These are phyloP conservation scores for Grosmannia huntii DNA, from an alignment of 2,329 filamentous ascomycete species.

Conservation along the genomic window DNA sequence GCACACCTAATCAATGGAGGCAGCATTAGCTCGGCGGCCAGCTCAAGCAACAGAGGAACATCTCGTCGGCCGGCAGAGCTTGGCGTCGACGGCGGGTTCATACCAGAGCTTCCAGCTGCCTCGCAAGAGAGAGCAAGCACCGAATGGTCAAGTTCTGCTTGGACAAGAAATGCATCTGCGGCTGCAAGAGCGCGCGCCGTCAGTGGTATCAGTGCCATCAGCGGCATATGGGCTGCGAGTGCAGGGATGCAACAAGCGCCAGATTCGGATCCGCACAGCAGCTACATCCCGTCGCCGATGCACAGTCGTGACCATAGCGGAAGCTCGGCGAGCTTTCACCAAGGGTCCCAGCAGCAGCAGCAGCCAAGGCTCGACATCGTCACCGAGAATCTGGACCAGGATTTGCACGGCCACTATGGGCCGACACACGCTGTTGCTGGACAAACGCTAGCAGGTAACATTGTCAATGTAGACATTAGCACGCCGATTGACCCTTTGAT, in stretches of 20 bases:
- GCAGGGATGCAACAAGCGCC: slow-evolving; percentile 11
- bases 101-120: slow-evolving; percentile 23
- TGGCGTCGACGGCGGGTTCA: slow-evolving; percentile 18
- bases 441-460: slow-evolving; percentile 23
- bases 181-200: slow-evolving; percentile 13
- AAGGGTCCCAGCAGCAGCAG: not conserved
- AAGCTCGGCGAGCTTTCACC: not conserved
- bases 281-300: slow-evolving; percentile 9
- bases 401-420: slow-evolving; percentile 35
- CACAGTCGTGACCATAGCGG: not conserved
- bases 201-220: slow-evolving; percentile 11
- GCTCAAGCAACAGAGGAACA: not conserved
- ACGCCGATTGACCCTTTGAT: slow-evolving; percentile 3
- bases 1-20: not conserved
- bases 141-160: not conserved
- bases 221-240: not conserved
- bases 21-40: not conserved
- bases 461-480: slow-evolving; percentile 4
- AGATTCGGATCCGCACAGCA: slow-evolving; percentile 12
- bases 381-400: slow-evolving; percentile 24
- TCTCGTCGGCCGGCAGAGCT: slow-evolving; percentile 25
- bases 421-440: slow-evolving; percentile 25
- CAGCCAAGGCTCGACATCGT: slow-evolving; percentile 21
- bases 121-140: not conserved
- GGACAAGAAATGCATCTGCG: not conserved